These are phyloP conservation scores for Singerocomus inundabilis DNA, from an alignment of 1,284 basidiomycete genomes.

Conservation along the genomic window DNA sequence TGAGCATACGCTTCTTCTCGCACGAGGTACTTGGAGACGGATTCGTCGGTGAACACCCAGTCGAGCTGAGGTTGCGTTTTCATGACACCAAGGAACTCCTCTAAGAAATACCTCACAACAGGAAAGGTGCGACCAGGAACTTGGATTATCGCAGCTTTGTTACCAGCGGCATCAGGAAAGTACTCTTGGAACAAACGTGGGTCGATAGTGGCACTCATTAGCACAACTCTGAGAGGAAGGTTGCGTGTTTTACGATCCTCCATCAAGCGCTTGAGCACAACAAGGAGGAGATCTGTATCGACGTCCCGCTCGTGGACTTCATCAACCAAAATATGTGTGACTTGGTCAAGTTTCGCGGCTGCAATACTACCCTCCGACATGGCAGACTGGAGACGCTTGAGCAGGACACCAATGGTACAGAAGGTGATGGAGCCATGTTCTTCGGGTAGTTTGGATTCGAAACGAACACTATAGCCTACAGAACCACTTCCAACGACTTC, in stretches of 20 bases:
- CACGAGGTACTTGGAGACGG: conserved; percentile 75
- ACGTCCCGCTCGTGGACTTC: conserved; percentile 97
- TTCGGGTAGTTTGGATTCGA: conserved; percentile 81
- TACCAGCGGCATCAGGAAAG: conserved; percentile 67
- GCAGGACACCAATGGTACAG: conserved; percentile 92
- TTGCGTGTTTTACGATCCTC: conserved; percentile 73
- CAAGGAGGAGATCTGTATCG: conserved; percentile 90
- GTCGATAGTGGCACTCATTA: conserved; percentile 97
- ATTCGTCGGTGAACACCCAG: conserved; percentile 78
- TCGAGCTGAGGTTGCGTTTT: conserved; percentile 37
- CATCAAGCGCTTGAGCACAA: conserved; percentile 86
- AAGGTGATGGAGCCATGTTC: conserved; percentile 88
- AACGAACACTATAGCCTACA: conserved; percentile 93
- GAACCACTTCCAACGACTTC: conserved; percentile 67
- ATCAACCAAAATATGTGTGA: conserved; percentile 93
- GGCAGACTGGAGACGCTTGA: conserved; percentile 83
- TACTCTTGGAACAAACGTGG: conserved; percentile 87
- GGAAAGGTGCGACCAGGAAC: conserved; percentile 94
- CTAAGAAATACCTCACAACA: conserved; percentile 79
- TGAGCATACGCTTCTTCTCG: conserved; percentile 61
- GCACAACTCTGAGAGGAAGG: conserved; percentile 82
- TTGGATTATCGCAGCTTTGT: conserved; percentile 75
- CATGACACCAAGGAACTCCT: conserved; percentile 70
- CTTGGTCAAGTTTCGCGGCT: conserved; percentile 62
- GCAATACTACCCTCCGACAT: conserved; percentile 45